phyloP scores from a whole-genome alignment of 2,329 filamentous ascomycete species.

The Penicillium sp. region DNA sequence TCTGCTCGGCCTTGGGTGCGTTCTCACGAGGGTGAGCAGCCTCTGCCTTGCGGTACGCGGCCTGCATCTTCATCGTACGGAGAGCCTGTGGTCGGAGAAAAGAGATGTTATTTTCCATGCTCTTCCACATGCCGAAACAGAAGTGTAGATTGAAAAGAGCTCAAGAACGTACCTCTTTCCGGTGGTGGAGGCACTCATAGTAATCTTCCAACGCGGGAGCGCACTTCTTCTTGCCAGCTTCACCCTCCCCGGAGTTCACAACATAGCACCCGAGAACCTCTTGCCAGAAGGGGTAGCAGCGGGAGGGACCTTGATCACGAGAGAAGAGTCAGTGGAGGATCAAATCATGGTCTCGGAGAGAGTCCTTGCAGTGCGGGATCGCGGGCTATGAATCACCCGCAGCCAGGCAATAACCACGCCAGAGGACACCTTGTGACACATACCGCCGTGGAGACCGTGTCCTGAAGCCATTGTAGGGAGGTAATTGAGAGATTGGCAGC shows the following conservation, averaged over 20 bases:
- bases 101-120: slow-evolving; percentile 4
- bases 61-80: slow-evolving; percentile 71
- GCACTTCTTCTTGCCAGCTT: slow-evolving; percentile 84
- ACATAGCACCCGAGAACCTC: slow-evolving; percentile 98
- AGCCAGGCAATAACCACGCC: slow-evolving; percentile 3
- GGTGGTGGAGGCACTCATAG: slow-evolving; percentile 97
- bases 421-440: slow-evolving; percentile 17
- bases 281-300: slow-evolving; percentile 99
- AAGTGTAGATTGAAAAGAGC: neutral
- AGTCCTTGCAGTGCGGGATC: slow-evolving; percentile 15
- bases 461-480: slow-evolving; percentile 44
- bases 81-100: slow-evolving; percentile 53
- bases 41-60: slow-evolving; percentile 76
- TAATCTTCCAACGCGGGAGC: slow-evolving; percentile 84
- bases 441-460: slow-evolving; percentile 51
- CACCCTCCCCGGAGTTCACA: slow-evolving; percentile 76
- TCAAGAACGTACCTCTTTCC: slow-evolving; percentile 73
- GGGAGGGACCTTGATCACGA: slow-evolving; percentile 52
- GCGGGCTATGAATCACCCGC: slow-evolving; percentile 7
- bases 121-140: neutral
- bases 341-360: slow-evolving; percentile 13
- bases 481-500: slow-evolving; percentile 16
- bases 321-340: slow-evolving; percentile 18
- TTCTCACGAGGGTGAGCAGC: slow-evolving; percentile 70
- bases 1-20: slow-evolving; percentile 75